Evolutionary conservation across 164 flowering plant species (phyloP), one percentile per base, ranked within the genome.

Genomic region (Macadamia tetraphylla): DNA sequence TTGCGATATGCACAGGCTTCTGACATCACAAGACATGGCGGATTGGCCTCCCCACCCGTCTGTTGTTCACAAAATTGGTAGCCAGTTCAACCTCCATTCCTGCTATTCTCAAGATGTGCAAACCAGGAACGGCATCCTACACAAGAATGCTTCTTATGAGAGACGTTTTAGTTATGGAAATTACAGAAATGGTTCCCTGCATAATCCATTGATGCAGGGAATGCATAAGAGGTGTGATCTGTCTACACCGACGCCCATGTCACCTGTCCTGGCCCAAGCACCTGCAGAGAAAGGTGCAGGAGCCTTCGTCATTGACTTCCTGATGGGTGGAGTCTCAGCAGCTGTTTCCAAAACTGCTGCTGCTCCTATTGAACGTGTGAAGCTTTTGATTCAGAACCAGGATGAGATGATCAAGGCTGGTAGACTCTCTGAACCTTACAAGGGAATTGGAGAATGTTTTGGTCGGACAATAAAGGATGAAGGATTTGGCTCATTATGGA

Each of bases 321-420:
- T 63, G 9, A 63, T 63, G 61, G 64, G 58, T 68, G 71, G 64
- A 48, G 63, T 68, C 6, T 60, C 56, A 9, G 55, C 58, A n/a
- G 64, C 43, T 60, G 64, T 60, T 17, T 63, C 66, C 49, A 63
- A 63, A 63, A 63, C 55, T 4, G 66, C 55, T 46, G 66, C 55
- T 8, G 66, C 66, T 46, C 66, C 66, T 6, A 63, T 63, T 63
- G 66, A 63, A 18, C 53, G 66, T 23, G 66, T 63, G 17, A 63
- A 63, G 66, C 66, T 63, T 18, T 63, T 63, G 55, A 63, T 63
- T 32, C 55, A 63, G 35, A 63, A 63, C 48, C 66, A 63, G 56
- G 66, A 63, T 48, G 66, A 63, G 18, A 63, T 63, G 66, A 46
- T 63, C 32, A 63, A 63, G 66, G 55, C 66, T 48, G 66, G 66